These are phyloP conservation scores for Fusarium miscanthi DNA, from an alignment of 2,329 filamentous ascomycete species.

Conservation along the genomic window DNA sequence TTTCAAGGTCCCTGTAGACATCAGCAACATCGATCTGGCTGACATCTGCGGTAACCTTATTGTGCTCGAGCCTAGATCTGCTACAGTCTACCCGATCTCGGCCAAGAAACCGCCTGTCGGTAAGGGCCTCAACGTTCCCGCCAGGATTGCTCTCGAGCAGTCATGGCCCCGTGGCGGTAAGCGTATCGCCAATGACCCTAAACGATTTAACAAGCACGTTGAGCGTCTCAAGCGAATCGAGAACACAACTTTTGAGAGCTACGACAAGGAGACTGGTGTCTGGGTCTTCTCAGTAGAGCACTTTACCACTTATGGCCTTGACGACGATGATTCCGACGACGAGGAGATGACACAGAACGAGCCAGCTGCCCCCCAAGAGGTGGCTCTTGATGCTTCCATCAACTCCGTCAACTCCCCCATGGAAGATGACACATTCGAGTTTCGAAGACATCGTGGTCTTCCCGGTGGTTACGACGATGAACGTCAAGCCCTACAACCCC, in stretches of 20 bases:
- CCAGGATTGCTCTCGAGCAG: slow-evolving; percentile 87
- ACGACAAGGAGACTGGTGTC: slow-evolving; percentile 80
- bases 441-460: slow-evolving; percentile 63
- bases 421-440: slow-evolving; percentile 70
- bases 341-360: slow-evolving; percentile 50
- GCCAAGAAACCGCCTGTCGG: slow-evolving; percentile 84
- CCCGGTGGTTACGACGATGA: slow-evolving; percentile 85
- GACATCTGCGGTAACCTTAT: slow-evolving; percentile 83
- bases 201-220: slow-evolving; percentile 82
- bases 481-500: slow-evolving; percentile 65
- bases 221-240: slow-evolving; percentile 81
- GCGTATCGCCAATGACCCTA: slow-evolving; percentile 64
- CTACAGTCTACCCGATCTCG: slow-evolving; percentile 85
- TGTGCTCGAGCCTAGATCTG: slow-evolving; percentile 78
- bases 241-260: slow-evolving; percentile 85
- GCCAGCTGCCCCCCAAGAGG: slow-evolving; percentile 31
- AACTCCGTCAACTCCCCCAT: slow-evolving; percentile 45
- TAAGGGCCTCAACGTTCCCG: slow-evolving; percentile 91
- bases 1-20: slow-evolving; percentile 85
- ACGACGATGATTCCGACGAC: slow-evolving; percentile 75
- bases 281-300: slow-evolving; percentile 97
- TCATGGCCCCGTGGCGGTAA: slow-evolving; percentile 83
- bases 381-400: slow-evolving; percentile 36
- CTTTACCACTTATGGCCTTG: slow-evolving; percentile 94
- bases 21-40: slow-evolving; percentile 82